Percentiles rank a stretch among this genome's conserved stretches.
Evolutionary conservation across 176 grass and related monocot species (phyloP).

Genomic region (Poa annua): DNA sequence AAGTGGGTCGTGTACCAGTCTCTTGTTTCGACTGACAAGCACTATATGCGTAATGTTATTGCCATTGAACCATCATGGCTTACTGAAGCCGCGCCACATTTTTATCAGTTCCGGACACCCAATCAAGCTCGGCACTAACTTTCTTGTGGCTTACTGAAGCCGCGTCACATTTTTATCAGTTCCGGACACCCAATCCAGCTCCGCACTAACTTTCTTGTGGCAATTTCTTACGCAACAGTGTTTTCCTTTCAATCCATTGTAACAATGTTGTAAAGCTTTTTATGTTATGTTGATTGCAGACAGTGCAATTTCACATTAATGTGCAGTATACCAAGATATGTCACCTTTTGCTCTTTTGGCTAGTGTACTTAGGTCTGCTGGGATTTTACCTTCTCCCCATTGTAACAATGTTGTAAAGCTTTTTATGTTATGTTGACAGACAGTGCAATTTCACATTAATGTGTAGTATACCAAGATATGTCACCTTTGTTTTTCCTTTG

Average conservation of each 20-base stretch:
- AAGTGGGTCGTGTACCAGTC: conserved; percentile 97
- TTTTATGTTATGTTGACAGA: not conserved
- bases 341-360: conserved; percentile 10
- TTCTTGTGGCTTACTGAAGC: conserved; percentile 96
- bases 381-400: not conserved
- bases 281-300: conserved; percentile 3
- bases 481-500: conserved; percentile 13
- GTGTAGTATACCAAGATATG: not conserved
- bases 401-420: conserved; percentile 38
- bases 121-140: conserved; percentile 71
- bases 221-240: conserved; percentile 32
- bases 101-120: conserved; percentile 73
- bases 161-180: conserved; percentile 92
- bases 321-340: not conserved
- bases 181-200: conserved; percentile 65
- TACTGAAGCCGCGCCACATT: conserved; percentile 91
- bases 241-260: conserved; percentile 9
- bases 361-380: not conserved
- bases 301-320: not conserved
- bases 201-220: conserved; percentile 56
- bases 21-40: conserved; percentile 92
- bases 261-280: conserved; percentile 24
- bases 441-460: not conserved
- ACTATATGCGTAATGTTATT: conserved; percentile 93
- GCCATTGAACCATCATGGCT: conserved; percentile 96